Conservation (phyloP, 768 basidiomycete species). For the Panaeolus cyanescens region DNA sequence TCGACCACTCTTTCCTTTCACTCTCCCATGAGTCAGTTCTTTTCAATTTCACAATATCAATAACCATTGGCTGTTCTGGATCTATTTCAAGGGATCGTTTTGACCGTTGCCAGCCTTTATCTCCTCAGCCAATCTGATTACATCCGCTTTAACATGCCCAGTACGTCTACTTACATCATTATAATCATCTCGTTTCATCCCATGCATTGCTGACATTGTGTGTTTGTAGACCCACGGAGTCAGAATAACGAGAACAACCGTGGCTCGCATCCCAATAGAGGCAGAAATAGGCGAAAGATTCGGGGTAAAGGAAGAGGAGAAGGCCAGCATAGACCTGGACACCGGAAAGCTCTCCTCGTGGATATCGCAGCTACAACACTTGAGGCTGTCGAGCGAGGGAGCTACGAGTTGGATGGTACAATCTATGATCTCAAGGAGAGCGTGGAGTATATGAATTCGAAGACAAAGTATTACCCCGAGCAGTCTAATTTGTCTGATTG, state of each 20-base stretch:
- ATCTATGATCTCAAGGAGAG: constrained; percentile 26
- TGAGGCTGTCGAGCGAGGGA: constrained; percentile 46
- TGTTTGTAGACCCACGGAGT: neutral
- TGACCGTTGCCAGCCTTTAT: neutral
- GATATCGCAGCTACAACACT: constrained; percentile 54
- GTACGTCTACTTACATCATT: neutral
- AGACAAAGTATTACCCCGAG: constrained; percentile 53
- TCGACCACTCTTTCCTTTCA: neutral
- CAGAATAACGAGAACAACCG: neutral
- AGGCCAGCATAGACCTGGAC: neutral
- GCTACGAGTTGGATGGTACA: constrained; percentile 26
- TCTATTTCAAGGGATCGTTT: neutral
- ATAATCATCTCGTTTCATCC: neutral
- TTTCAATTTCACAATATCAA: neutral
- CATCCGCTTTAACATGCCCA: neutral
- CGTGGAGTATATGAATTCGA: constrained; percentile 29
- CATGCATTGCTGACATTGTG: neutral
- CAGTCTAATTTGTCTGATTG: constrained; percentile 49
- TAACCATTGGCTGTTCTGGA: neutral
- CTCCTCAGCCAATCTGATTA: neutral
- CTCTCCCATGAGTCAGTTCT: neutral
- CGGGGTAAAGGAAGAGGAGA: neutral
- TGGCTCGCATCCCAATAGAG: neutral
- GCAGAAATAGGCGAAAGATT: neutral
- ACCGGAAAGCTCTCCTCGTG: constrained; percentile 12